phyloP scores from a whole-genome alignment of 176 grass and related monocot genomes.

The Leersia perrieri region DNA sequence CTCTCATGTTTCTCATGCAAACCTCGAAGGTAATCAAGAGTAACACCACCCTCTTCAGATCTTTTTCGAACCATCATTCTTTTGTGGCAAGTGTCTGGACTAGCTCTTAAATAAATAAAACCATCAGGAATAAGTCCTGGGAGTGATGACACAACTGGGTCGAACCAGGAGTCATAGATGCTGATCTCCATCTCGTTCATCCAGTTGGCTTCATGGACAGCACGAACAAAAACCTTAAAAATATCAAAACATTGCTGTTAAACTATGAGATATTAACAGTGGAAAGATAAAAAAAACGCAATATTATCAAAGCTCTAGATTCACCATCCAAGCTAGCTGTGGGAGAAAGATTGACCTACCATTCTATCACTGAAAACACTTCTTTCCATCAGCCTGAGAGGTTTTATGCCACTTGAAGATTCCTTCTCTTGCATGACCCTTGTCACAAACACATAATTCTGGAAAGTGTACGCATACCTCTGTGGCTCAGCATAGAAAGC shows the following conservation, averaged over 20 bases:
- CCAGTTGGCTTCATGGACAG: conserved; percentile 81
- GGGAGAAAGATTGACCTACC: conserved; percentile 38
- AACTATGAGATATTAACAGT: neutral
- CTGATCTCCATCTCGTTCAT: conserved; percentile 85
- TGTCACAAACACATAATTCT: conserved; percentile 91
- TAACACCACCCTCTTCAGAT: conserved; percentile 65
- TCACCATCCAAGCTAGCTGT: neutral
- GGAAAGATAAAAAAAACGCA: neutral
- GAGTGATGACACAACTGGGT: conserved; percentile 68
- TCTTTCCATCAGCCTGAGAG: conserved; percentile 84
- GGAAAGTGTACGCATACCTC: conserved; percentile 91
- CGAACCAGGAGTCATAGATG: conserved; percentile 88
- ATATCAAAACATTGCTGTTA: neutral
- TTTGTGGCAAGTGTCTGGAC: conserved; percentile 70
- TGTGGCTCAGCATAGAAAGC: conserved; percentile 83
- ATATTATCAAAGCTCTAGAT: neutral
- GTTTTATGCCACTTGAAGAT: conserved; percentile 66
- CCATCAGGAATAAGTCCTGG: conserved; percentile 76
- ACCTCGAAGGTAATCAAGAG: conserved; percentile 60
- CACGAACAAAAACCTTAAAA: conserved; percentile 72
- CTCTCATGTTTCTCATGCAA: conserved; percentile 84
- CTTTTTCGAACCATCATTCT: conserved; percentile 66
- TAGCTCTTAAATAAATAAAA: conserved; percentile 84
- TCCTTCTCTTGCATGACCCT: conserved; percentile 90
- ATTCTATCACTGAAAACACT: conserved; percentile 91